Evolutionary conservation across 31 red algal genomes (phyloP).

Genomic region (Porphyra umbilicalis): DNA sequence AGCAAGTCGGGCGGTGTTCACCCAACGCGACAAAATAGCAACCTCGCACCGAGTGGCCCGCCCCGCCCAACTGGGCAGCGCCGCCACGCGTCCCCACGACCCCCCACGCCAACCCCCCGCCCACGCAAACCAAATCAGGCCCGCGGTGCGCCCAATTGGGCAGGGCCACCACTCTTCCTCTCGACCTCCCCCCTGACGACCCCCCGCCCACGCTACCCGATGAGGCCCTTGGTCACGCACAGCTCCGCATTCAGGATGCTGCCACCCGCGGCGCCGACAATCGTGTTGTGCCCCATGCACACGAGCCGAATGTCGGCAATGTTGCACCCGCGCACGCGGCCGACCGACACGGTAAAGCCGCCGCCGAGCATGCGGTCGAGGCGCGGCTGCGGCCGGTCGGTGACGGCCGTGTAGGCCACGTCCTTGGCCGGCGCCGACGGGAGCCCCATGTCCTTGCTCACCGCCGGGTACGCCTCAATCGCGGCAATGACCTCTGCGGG

Average conservation of each 20-base stretch:
- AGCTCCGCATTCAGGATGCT: constrained; percentile 90
- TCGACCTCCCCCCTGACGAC: too few species aligned
- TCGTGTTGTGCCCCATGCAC: constrained; percentile 88
- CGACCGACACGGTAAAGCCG: constrained; percentile 92
- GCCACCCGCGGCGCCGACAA: constrained; percentile 94
- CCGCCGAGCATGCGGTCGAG: constrained; percentile 86
- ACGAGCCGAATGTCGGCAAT: constrained; percentile 85
- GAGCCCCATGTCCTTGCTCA: constrained; percentile 69
- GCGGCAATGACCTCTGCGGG: constrained; percentile 64
- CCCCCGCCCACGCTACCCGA: too few species aligned
- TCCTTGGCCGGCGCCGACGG: constrained; percentile 86
- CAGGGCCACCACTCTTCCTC: too few species aligned
- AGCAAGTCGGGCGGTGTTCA: too few species aligned
- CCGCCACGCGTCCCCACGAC: too few species aligned
- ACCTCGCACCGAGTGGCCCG: too few species aligned
- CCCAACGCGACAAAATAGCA: too few species aligned
- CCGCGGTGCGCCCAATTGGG: too few species aligned
- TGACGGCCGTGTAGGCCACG: constrained; percentile 51
- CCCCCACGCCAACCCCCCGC: too few species aligned
- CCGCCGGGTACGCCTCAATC: constrained; percentile 75
- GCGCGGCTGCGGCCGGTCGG: constrained; percentile 86
- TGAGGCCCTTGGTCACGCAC: constrained; percentile 58
- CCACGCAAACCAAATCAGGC: too few species aligned
- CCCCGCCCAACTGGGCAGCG: too few species aligned
- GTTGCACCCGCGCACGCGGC: constrained; percentile 85